Evolutionary conservation across 371 early-diverging fungal species (phyloP), one percentile per base, ranked within the genome.

Genomic region (Mortierella sp.): DNA sequence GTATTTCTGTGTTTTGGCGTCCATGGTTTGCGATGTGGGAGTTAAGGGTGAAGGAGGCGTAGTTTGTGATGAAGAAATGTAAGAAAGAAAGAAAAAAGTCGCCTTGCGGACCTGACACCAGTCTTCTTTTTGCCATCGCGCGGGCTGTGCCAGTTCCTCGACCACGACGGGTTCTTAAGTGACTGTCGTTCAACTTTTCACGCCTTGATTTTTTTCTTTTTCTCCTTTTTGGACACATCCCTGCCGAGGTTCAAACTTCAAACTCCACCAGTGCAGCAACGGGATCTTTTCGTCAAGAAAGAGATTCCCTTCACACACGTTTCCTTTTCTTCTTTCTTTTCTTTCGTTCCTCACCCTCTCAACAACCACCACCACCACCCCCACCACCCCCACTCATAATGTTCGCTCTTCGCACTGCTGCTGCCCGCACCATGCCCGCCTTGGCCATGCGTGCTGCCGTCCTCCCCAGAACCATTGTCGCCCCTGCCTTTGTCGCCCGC

Each of bases 1-100:
- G 83, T 98, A 98, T 86, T 93, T 94, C 83, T 95, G 96, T 4
- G 93, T 89, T 78, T 94, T 80, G 45, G 78, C 76, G 58, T 78
- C 78, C 78, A 79, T 79, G 44, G 47, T 4, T 41, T 2, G 26
- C 19, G 16, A 7, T 34, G 64, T 22, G 34, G 14, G 53, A 26
- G 3, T 55, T 37, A 41, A 34, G 75, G 40, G 39, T 37, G n/a
- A 66, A 65, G 11, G 43, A 43, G 29, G 34, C 9, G 37, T 26
- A 29, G 19, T 40, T 16, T 22, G 43, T 50, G 14, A 43, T 43
- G 55, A 16, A 29, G 9, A 26, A 24, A 22, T 26, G 19, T 26
- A 22, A 52, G 31, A 64, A 41, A 31, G 14, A 26, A 31, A 55
- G 5, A 22, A 19, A n/a, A n/a, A n/a, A n/a, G n/a, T n/a, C n/a